These are phyloP conservation scores for Thamnidium elegans DNA, from an alignment of 192 early-diverging fungal genomes.

Conservation along the genomic window DNA sequence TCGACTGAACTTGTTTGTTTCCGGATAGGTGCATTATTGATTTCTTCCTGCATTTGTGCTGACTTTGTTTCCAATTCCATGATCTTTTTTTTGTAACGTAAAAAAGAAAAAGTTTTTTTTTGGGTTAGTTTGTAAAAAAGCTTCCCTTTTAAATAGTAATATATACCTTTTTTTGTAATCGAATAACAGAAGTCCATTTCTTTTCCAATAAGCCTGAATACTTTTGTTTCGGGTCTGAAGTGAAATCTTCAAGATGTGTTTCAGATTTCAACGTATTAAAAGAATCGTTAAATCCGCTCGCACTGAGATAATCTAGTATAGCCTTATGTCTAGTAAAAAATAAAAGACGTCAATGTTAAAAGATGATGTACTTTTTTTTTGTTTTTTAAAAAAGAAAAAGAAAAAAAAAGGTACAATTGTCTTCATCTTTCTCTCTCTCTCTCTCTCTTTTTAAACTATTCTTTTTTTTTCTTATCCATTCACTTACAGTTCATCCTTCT, in stretches of 20 bases:
- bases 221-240: constrained; percentile 70
- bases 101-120: neutral
- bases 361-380: neutral
- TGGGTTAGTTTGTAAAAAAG: constrained; percentile 5
- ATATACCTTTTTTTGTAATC: constrained; percentile 84
- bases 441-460: constrained; percentile 1
- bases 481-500: constrained; percentile 72
- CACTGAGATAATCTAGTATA: constrained; percentile 84
- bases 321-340: constrained; percentile 56
- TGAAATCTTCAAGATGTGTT: constrained; percentile 67
- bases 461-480: neutral
- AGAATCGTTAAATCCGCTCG: constrained; percentile 67
- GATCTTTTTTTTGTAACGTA: constrained; percentile 50
- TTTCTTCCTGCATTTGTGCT: constrained; percentile 71
- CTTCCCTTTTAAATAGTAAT: neutral
- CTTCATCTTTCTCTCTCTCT: neutral
- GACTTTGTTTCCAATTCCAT: constrained; percentile 89
- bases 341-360: neutral
- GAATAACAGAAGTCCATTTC: constrained; percentile 93
- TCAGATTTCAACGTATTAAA: constrained; percentile 68
- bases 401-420: neutral
- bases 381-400: neutral
- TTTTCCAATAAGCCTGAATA: constrained; percentile 81
- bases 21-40: constrained; percentile 55
- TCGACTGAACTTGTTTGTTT: constrained; percentile 56